Percentiles rank a stretch among this genome's conserved stretches.
Conservation (phyloP, 768 basidiomycete species). For the Leccinum longicurvipes region DNA sequence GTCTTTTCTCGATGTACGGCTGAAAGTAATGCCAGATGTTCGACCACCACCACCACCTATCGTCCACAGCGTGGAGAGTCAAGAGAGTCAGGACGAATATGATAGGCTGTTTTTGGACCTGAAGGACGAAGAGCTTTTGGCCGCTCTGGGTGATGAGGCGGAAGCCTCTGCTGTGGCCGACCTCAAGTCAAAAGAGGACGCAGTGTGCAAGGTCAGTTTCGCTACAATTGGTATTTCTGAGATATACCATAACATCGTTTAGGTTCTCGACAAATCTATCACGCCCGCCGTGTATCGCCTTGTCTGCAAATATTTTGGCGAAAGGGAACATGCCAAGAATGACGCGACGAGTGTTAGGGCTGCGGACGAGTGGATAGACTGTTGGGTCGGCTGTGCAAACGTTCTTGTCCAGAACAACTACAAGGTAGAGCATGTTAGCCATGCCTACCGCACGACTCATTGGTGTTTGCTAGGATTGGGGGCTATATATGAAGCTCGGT, state of each 20-base stretch:
- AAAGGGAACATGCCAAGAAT: conserved; percentile 20
- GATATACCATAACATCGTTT: not conserved
- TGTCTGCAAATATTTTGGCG: conserved; percentile 46
- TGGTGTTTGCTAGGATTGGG: conserved; percentile 51
- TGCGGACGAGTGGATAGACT: conserved; percentile 59
- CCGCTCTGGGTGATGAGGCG: conserved; percentile 44
- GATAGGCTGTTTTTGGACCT: conserved; percentile 56
- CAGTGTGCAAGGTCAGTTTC: conserved; percentile 46
- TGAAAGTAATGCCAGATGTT: conserved; percentile 41
- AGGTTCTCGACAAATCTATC: conserved; percentile 51
- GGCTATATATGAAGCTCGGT: conserved; percentile 49
- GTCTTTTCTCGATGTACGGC: conserved; percentile 58
- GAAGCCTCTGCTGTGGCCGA: conserved; percentile 23
- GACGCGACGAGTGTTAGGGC: conserved; percentile 29
- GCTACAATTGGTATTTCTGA: not conserved
- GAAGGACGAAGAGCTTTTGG: conserved; percentile 56
- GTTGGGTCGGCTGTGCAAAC: conserved; percentile 70
- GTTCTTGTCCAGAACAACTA: conserved; percentile 53
- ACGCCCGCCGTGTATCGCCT: conserved; percentile 54
- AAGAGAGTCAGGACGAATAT: conserved; percentile 81
- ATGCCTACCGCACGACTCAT: not conserved
- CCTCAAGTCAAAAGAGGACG: conserved; percentile 42
- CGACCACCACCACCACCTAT: conserved; percentile 32
- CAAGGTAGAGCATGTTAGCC: conserved; percentile 30
- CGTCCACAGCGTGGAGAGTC: conserved; percentile 37